phyloP scores from a whole-genome alignment of 495 filamentous ascomycete genomes.

The Acidiella bohemica region DNA sequence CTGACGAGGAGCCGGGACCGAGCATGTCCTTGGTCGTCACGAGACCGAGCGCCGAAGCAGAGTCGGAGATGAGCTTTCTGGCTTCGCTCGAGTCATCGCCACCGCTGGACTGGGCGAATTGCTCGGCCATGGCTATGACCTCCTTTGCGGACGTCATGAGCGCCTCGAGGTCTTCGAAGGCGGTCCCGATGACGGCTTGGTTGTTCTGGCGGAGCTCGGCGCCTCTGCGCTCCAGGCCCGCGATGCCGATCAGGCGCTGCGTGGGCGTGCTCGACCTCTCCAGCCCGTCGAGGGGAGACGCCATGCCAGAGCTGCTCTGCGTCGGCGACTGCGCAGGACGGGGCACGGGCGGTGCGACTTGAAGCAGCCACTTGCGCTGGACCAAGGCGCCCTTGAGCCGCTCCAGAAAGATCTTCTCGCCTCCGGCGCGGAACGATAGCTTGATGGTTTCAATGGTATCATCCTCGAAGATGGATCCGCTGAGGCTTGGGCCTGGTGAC shows the following conservation, averaged over 20 bases:
- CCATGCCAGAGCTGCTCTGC: not conserved
- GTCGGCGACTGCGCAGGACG: constrained; percentile 32
- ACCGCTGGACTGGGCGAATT: constrained; percentile 46
- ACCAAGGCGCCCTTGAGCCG: constrained; percentile 73
- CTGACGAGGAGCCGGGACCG: constrained; percentile 37
- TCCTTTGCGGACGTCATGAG: constrained; percentile 96
- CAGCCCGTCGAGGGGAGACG: constrained; percentile 9
- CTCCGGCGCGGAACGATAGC: constrained; percentile 78
- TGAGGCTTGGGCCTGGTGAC: constrained; percentile 59
- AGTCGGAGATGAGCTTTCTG: constrained; percentile 63
- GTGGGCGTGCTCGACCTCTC: constrained; percentile 20
- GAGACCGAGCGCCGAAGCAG: constrained; percentile 71
- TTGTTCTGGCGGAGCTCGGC: constrained; percentile 79
- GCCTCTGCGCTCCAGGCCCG: constrained; percentile 74
- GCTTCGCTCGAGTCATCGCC: constrained; percentile 46
- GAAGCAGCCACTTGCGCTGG: constrained; percentile 92
- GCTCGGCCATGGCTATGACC: constrained; percentile 83
- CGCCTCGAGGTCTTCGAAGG: constrained; percentile 93
- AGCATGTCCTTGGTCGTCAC: constrained; percentile 91
- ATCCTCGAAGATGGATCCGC: constrained; percentile 29
- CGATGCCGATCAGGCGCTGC: constrained; percentile 69
- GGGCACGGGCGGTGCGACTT: constrained; percentile 83
- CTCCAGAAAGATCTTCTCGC: constrained; percentile 82
- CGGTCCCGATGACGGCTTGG: constrained; percentile 78
- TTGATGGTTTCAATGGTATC: constrained; percentile 68